phyloP scores from a whole-genome alignment of 179 eudicot genomes.

The Corrigiola litoralis region DNA sequence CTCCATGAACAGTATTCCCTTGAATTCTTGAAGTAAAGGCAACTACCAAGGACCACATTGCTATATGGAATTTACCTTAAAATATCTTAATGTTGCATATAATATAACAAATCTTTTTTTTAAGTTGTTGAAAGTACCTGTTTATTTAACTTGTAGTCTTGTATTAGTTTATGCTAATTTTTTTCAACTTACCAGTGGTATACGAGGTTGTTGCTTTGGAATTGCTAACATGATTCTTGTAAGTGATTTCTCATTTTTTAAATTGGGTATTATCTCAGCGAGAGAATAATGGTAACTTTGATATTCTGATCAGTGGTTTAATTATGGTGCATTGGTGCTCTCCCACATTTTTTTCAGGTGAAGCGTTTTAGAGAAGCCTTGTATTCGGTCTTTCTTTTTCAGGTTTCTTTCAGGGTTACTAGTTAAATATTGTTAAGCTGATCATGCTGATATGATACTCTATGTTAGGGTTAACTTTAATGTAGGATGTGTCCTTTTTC shows the following conservation, averaged over 20 bases:
- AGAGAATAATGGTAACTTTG: background rate
- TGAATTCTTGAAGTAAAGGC: too few species aligned
- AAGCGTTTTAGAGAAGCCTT: constrained; percentile 46
- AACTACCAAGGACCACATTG: too few species aligned
- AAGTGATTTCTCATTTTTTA: constrained; percentile 25
- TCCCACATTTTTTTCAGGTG: constrained; percentile 28
- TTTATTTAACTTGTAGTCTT: background rate
- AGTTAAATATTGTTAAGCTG: background rate
- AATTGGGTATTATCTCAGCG: background rate
- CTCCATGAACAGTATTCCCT: too few species aligned
- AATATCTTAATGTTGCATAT: too few species aligned
- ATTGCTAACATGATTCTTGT: constrained; percentile 44
- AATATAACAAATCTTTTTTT: too few species aligned
- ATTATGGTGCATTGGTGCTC: too few species aligned
- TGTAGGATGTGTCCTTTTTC: constrained; percentile 52
- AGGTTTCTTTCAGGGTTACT: constrained; percentile 25
- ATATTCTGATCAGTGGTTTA: too few species aligned
- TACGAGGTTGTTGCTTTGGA: constrained; percentile 52
- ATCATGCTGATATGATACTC: background rate
- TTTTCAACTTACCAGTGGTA: constrained; percentile 34
- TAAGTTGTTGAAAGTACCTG: background rate
- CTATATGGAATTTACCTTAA: too few species aligned
- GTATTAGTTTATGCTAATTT: background rate
- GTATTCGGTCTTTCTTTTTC: constrained; percentile 40
- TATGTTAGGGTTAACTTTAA: constrained; percentile 16